Base-by-base conservation (phyloP, 352 stramenopile species). In the Discostella stelligera region DNA sequence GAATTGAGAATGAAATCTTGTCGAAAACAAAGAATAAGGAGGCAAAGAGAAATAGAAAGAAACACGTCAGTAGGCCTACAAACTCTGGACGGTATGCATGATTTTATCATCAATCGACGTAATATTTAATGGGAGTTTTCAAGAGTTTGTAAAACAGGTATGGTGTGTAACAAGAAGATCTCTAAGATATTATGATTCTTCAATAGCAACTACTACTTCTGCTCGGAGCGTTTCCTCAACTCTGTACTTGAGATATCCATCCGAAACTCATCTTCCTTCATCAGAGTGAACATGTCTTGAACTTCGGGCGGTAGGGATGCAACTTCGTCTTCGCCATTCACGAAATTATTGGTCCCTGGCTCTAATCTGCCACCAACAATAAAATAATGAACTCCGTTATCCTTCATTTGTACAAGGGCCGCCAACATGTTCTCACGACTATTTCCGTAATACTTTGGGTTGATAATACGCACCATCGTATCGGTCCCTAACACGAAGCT, bases 401-500 rank as follows among this genome's bases (percentile, higher is more conserved):
- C 32, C 39, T 74, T 66, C 84, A 92, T 90, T 23, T 74, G 25
- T 5, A 58, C 23, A 18, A 88, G 55, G 20, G 79, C 78, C n/a
- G 60, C 16, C 16, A 89, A 44, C 81, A 90, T 90, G 39, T 80
- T 65, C n/a, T 79, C 69, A 18, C 55, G 11, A 52, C 68, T 82
- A 63, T 89, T 65, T 3, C 71, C 66, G 60, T 92, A 92, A 56
- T 92, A 92, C 58, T 90, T 90, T 1, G 84, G 82, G 66, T 91
- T 77, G 11, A 92, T 71, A 44, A 92, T 83, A 61, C 87, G 66
- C 16, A 89, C 71, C 61, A 92, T 64, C 0, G 87, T 92, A 72
- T 92, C 87, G 10, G 87, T 87, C 7, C 87, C 87, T 56, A 92
- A 85, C 0, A 90, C 76, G 80, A 92, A 91, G 49, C 64, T 73